phyloP scores from a whole-genome alignment of 768 basidiomycete genomes.

The Suillus decipiens region DNA sequence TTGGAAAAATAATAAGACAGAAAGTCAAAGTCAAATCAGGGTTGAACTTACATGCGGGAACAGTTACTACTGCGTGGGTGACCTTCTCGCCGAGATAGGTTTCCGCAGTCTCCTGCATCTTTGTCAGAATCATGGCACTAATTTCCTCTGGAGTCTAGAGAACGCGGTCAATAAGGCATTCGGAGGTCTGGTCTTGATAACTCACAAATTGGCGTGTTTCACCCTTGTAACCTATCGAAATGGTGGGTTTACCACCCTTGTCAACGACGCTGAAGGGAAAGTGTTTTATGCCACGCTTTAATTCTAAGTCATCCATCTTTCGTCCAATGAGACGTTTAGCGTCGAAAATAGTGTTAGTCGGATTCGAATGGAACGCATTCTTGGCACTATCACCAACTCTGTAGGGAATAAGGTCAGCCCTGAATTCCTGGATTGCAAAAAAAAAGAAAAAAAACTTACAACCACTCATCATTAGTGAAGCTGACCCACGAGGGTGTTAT shows the following conservation, averaged over 20 bases:
- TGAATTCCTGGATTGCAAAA: not conserved
- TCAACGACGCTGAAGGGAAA: slow-evolving; percentile 81
- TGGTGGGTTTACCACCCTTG: slow-evolving; percentile 78
- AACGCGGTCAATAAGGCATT: not conserved
- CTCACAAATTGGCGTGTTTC: slow-evolving; percentile 82
- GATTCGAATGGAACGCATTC: slow-evolving; percentile 92
- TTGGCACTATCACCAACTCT: slow-evolving; percentile 94
- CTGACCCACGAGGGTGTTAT: slow-evolving; percentile 89
- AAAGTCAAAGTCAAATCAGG: not conserved
- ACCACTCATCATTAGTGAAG: slow-evolving; percentile 79
- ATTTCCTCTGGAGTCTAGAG: slow-evolving; percentile 90
- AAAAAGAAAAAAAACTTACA: slow-evolving; percentile 33
- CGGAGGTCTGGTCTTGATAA: slow-evolving; percentile 16
- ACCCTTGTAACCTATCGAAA: slow-evolving; percentile 77
- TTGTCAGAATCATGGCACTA: slow-evolving; percentile 90
- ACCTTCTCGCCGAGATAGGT: slow-evolving; percentile 96
- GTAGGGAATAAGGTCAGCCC: not conserved
- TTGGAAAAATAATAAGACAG: slow-evolving; percentile 23
- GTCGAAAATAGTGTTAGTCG: slow-evolving; percentile 93
- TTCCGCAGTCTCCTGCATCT: slow-evolving; percentile 99
- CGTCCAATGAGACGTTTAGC: slow-evolving; percentile 95
- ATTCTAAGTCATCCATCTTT: slow-evolving; percentile 77
- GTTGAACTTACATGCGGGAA: slow-evolving; percentile 77
- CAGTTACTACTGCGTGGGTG: slow-evolving; percentile 96
- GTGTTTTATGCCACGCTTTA: slow-evolving; percentile 84